A percentile compares a stretch with the other conserved stretches of the same genome.
These are phyloP conservation scores for Rhizophagus prolifer DNA, from an alignment of 192 early-diverging fungal genomes.

Conservation along the genomic window DNA sequence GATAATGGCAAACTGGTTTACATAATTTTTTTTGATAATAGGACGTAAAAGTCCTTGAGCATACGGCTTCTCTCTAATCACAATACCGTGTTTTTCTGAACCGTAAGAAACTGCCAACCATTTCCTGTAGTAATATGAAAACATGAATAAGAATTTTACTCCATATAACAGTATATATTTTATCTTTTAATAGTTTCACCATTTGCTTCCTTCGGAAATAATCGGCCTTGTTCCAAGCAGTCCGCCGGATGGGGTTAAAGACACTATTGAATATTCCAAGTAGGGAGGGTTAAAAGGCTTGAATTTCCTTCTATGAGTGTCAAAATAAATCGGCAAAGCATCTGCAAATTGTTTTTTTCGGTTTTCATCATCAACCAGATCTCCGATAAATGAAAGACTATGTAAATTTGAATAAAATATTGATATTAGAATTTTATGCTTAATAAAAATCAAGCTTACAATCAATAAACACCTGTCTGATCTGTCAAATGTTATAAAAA, in stretches of 20 bases:
- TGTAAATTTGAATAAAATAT: not conserved
- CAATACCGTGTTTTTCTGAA: not conserved
- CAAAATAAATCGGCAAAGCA: not conserved
- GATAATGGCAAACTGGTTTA: not conserved
- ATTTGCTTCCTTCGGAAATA: constrained; percentile 3
- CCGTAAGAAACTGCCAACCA: not conserved
- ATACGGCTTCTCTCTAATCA: constrained; percentile 6
- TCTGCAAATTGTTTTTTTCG: not conserved
- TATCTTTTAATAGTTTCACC: not conserved
- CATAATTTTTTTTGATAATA: not conserved
- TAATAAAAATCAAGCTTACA: not conserved
- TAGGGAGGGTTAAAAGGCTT: constrained; percentile 14
- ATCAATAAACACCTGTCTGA: constrained; percentile 3
- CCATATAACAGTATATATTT: not conserved
- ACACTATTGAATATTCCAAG: constrained; percentile 1
- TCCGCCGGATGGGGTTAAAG: not conserved
- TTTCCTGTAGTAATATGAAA: constrained; percentile 7
- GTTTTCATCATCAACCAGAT: not conserved
- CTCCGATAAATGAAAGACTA: not conserved
- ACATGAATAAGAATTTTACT: too few relatives aligned
- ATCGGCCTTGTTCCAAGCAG: not conserved
- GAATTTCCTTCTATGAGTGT: constrained; percentile 6
- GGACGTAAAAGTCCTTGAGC: constrained; percentile 12
- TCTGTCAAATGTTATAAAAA: constrained; percentile 18
- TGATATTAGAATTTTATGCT: not conserved